Evolutionary conservation across 805 yeast genomes (phyloP), one percentile per base, ranked within the genome.

Genomic region (Monosporozyma unispora): DNA sequence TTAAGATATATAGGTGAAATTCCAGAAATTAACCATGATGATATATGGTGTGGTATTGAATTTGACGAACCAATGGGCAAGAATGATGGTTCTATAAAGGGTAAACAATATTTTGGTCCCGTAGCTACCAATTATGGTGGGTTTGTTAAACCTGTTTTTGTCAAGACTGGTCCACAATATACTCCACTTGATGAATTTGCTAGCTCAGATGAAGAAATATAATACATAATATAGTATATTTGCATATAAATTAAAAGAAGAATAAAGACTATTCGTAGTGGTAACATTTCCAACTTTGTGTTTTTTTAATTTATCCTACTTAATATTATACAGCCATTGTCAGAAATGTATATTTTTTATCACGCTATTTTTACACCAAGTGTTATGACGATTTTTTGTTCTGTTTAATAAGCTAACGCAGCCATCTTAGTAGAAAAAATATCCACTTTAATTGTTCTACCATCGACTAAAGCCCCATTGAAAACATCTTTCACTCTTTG

Each of bases 1-100:
- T 75, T 91, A 27, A 70, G 73, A 50, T 91, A 68, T 58, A 69
- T 89, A 12, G 98, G 98, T 2, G 67, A 66, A 38, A 79, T 91
- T 1, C 72, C 78, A 0, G 80, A 75, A 38, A 76, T 89, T 45
- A 62, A 62, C 12, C 54, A 55, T 23, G 75, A 72, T 2, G 76
- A 70, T 18, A 55, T 67, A 1, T 91, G 97, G 96, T 76, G 86
- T 28, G 98, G 97, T 0, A 77, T 91, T 3, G 86, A 82, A 57
- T 81, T 89, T 48, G 93, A 86, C 57, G 88, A 85, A 56, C 91
- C 97, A 0, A 76, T 77, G 7, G 98, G 98, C 4, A 87, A 84
- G 63, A 87, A 90, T 59, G 79, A 87, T 60, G 98, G 98, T 0
- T 67, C 79, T 19, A 69, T 88, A 38, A 78, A 80, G 33, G 89